These are phyloP conservation scores for Pleurotus eryngii DNA, from an alignment of 768 basidiomycete genomes.

Conservation along the genomic window DNA sequence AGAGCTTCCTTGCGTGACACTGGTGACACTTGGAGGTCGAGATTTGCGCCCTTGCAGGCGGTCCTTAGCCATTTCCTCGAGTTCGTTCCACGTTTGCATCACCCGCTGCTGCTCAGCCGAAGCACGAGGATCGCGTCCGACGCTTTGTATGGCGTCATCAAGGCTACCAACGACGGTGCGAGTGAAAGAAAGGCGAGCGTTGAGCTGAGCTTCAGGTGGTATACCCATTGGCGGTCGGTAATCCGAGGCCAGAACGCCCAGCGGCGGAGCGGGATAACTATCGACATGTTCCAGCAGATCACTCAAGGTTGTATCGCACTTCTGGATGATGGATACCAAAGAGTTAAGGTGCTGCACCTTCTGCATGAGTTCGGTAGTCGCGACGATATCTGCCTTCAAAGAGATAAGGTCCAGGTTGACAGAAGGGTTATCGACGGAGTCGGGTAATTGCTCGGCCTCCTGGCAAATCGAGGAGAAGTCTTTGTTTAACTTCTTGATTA, in stretches of 20 bases:
- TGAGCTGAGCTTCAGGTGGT: conserved; percentile 66
- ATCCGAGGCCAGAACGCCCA: conserved; percentile 46
- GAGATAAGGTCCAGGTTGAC: conserved; percentile 61
- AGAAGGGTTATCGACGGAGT: conserved; percentile 32
- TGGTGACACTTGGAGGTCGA: conserved; percentile 60
- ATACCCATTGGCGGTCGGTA: conserved; percentile 37
- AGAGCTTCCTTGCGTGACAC: conserved; percentile 52
- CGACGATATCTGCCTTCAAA: conserved; percentile 55
- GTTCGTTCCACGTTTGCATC: conserved; percentile 75
- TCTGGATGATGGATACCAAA: conserved; percentile 44
- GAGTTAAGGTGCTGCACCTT: conserved; percentile 52
- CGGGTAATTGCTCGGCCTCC: conserved; percentile 47
- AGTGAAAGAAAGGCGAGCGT: conserved; percentile 63
- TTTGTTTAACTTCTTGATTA: conserved; percentile 42
- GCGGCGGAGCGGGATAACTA: conserved; percentile 67
- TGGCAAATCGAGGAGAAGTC: conserved; percentile 43
- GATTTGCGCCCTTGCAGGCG: conserved; percentile 58
- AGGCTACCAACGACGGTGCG: conserved; percentile 46
- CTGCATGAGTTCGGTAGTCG: conserved; percentile 44
- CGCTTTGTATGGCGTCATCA: conserved; percentile 32
- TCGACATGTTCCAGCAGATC: conserved; percentile 85
- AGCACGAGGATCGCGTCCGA: conserved; percentile 61
- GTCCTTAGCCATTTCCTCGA: conserved; percentile 79
- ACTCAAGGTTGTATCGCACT: conserved; percentile 75
- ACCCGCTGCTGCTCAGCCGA: conserved; percentile 60